A percentile compares a stretch with the other conserved stretches of the same genome.
Evolutionary conservation across 2,329 filamentous ascomycete species (phyloP).

Genomic region (Neodidymelliopsis sp.): DNA sequence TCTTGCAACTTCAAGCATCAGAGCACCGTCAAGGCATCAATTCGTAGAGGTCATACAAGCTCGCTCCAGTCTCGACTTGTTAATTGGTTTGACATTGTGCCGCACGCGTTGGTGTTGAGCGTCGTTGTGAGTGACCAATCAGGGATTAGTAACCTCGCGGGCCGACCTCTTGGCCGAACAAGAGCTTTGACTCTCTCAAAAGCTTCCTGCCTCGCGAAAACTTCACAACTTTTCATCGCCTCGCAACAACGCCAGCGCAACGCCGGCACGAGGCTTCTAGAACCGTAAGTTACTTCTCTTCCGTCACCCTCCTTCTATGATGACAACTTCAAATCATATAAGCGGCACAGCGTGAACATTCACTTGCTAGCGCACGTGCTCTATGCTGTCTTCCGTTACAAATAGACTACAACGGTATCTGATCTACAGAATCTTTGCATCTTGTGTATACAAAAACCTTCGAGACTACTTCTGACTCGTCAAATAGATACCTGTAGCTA

Average conservation of each 20-base stretch:
- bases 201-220: conserved; percentile 10
- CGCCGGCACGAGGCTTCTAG: conserved; percentile 7
- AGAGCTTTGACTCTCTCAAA: conserved; percentile 11
- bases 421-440: conserved; percentile 6
- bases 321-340: conserved; percentile 23
- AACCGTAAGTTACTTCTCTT: conserved; percentile 13
- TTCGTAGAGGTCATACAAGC: too few relatives aligned
- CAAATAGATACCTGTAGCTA: background rate
- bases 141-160: conserved; percentile 10
- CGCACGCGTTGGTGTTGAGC: background rate
- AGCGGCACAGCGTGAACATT: conserved; percentile 23
- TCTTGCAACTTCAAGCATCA: background rate
- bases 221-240: conserved; percentile 4
- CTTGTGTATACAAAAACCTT: background rate
- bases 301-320: conserved; percentile 10
- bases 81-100: too few relatives aligned
- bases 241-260: conserved; percentile 11
- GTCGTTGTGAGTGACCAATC: background rate
- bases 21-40: too few relatives aligned
- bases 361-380: conserved; percentile 23
- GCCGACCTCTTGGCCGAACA: conserved; percentile 12
- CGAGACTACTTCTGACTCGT: conserved; percentile 1
- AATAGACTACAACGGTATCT: conserved; percentile 27
- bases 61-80: too few relatives aligned
- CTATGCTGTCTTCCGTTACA: conserved; percentile 25